Percentiles rank a stretch among this genome's conserved stretches.
phyloP scores from a whole-genome alignment of 257 asterid species.

The Nicotiana knightiana region DNA sequence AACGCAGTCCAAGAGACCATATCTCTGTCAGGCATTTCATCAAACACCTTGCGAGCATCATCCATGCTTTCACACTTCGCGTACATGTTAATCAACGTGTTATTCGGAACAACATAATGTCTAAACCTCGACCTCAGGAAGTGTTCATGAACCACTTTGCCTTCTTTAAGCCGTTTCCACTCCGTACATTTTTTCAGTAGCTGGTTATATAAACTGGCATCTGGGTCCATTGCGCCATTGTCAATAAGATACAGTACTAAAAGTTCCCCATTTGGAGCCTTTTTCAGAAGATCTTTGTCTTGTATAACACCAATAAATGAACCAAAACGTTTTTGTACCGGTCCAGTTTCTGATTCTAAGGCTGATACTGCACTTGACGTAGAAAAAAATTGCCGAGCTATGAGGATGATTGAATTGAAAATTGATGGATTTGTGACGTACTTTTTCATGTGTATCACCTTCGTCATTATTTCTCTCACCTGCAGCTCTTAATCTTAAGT shows the following conservation, averaged over 20 bases:
- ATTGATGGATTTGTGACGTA: not conserved
- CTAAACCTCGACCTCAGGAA: conserved; percentile 37
- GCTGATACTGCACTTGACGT: conserved; percentile 1
- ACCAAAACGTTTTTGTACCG: not conserved
- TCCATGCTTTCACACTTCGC: conserved; percentile 46
- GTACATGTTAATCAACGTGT: conserved; percentile 47
- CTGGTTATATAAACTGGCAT: conserved; percentile 39
- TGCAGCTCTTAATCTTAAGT: not conserved
- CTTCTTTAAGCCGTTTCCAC: conserved; percentile 45
- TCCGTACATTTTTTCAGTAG: conserved; percentile 55
- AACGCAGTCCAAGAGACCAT: conserved; percentile 76
- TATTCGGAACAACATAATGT: conserved; percentile 31
- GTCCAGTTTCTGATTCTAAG: not conserved
- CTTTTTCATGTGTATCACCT: not conserved
- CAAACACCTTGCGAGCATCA: conserved; percentile 61
- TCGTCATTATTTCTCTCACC: not conserved
- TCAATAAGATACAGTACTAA: conserved; percentile 51
- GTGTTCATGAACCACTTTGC: conserved; percentile 48
- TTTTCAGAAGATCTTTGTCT: conserved; percentile 46
- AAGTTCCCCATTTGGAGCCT: conserved; percentile 39
- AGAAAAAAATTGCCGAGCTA: conserved; percentile 2
- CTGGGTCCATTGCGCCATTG: conserved; percentile 41
- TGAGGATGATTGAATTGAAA: not conserved
- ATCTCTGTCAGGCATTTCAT: conserved; percentile 58
- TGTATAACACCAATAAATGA: conserved; percentile 13